Base-by-base conservation (phyloP, 2,329 filamentous ascomycete species). In the Ascosphaera acerosa region DNA sequence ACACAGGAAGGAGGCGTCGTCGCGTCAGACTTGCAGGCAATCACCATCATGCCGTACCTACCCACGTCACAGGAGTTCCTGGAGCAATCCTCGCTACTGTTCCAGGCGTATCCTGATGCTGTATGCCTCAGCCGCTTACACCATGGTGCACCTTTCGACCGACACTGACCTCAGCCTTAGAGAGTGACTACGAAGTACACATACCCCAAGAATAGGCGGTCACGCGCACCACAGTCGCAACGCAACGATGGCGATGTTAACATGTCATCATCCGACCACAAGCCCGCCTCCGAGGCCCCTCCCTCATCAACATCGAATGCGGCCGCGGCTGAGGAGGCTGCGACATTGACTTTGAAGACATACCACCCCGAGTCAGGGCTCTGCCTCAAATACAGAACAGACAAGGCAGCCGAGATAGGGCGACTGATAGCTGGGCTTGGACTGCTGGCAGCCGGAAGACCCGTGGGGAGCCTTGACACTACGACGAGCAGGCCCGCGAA, bases 111-210 rank as follows among this genome's bases (percentile, higher is more conserved):
- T 30, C 87, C 87, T 3, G 67, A 66, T 19, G 81, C 76, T 25
- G 84, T 90, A 66, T 38, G 67, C 57, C 18, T 32, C 22, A 27
- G 30, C 10, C 31, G 26, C 9, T 20, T 17, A 28, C 17, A 23
- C 7, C n/a, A n/a, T n/a, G n/a, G n/a, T n/a, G n/a, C n/a, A n/a
- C n/a, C 10, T 14, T 17, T n/a, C 10, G 30, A 32, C 34, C 19
- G 10, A 20, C 3, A 22, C 9, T 10, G 10, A 22, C 22, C 18
- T 37, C 15, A 12, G 15, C 16, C 5, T 32, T 45, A 92, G 82
- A 82, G 71, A 46, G 78, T 94, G 57, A 89, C 80, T 41, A 91
- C 82, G 39, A 81, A 76, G 61, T 97, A 94, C 67, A 73, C 69
- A 48, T 70, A 84, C 49, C 47, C 51, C 10, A 42, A 44, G 20